Evolutionary conservation across 768 basidiomycete genomes (phyloP), one percentile per base, ranked within the genome.

Genomic region (Tremella yokohamensis): DNA sequence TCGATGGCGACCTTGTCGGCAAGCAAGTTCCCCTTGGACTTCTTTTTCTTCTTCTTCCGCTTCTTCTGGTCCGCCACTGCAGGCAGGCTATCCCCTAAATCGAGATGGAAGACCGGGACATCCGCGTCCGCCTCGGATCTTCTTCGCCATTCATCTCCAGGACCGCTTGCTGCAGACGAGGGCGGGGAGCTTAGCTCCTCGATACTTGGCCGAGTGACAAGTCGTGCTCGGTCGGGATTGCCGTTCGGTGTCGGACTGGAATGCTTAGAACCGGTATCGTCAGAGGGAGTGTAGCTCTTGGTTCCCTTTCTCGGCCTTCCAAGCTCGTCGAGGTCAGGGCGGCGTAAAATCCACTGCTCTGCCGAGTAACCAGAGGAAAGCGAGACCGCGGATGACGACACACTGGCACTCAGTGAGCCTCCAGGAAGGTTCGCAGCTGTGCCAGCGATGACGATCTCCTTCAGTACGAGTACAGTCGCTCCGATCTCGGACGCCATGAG

Each of bases 401-500:
- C 11, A 16, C 58, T 60, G 18, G 57, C 49, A 13, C 29, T 24
- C 19, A 52, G 8, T 20, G 58, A 24, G 4, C 42, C n/a, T 4
- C 22, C 22, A 22, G n/a, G n/a, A n/a, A 45, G 22, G 11, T 34
- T 34, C 6, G 42, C 15, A 8, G 42, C 42, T 15, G 42, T 45
- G 6, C 42, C 58, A 12, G 55, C 49, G 6, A 76, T 50, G 12
- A 69, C 66, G 25, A 94, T 84, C 71, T 92, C 89, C 78, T 89
- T 90, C 15, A 92, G 87, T 25, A 96, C 84, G 49, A 92, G 85
- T 56, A 96, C 90, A 22, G 88, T 89, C 0, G 90, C 93, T 1
- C 90, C 91, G 40, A 97, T 87, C 71, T 94, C 91, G 22, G 86
- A 85, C 0, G 92, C 91, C 93, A 98, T 98, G 80, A 84, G 85